Evolutionary conservation across 176 grass and related monocot species (phyloP).

Genomic region (Cymbopogon citratus): DNA sequence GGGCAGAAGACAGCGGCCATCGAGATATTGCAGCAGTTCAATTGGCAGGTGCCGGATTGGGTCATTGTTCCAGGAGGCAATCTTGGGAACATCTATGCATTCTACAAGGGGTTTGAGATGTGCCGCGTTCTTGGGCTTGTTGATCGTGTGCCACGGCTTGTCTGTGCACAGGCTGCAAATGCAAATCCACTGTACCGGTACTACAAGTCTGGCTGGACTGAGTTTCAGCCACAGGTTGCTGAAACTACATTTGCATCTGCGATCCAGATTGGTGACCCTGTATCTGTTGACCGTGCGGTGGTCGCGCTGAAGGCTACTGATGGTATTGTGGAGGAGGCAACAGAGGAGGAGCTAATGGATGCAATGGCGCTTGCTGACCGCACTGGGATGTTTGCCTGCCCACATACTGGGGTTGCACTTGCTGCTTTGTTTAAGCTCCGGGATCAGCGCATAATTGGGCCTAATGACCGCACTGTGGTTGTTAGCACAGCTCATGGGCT

Average conservation of each 20-base stretch:
- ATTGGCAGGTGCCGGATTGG: slow-evolving; percentile 80
- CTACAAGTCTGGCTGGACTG: slow-evolving; percentile 59
- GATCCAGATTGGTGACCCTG: slow-evolving; percentile 74
- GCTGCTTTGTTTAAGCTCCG: slow-evolving; percentile 64
- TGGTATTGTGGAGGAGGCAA: slow-evolving; percentile 70
- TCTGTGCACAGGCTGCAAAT: slow-evolving; percentile 65
- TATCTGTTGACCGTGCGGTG: slow-evolving; percentile 63
- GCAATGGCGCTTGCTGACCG: slow-evolving; percentile 59
- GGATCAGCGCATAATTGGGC: slow-evolving; percentile 46
- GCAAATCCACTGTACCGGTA: slow-evolving; percentile 61
- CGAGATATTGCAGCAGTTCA: slow-evolving; percentile 69
- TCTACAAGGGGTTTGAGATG: slow-evolving; percentile 80
- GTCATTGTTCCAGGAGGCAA: slow-evolving; percentile 65
- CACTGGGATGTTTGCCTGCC: slow-evolving; percentile 78
- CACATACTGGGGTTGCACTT: slow-evolving; percentile 72
- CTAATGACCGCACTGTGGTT: slow-evolving; percentile 68
- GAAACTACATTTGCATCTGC: slow-evolving; percentile 69
- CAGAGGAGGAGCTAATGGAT: slow-evolving; percentile 80
- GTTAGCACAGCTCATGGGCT: slow-evolving; percentile 76
- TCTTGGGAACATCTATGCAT: slow-evolving; percentile 79
- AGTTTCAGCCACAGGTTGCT: slow-evolving; percentile 50
- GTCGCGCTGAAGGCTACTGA: slow-evolving; percentile 50
- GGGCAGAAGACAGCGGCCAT: slow-evolving; percentile 75
- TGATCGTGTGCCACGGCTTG: slow-evolving; percentile 50
- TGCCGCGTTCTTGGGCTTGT: slow-evolving; percentile 58